Conservation (phyloP, 345 rosid genomes). For the Angophora floribunda region DNA sequence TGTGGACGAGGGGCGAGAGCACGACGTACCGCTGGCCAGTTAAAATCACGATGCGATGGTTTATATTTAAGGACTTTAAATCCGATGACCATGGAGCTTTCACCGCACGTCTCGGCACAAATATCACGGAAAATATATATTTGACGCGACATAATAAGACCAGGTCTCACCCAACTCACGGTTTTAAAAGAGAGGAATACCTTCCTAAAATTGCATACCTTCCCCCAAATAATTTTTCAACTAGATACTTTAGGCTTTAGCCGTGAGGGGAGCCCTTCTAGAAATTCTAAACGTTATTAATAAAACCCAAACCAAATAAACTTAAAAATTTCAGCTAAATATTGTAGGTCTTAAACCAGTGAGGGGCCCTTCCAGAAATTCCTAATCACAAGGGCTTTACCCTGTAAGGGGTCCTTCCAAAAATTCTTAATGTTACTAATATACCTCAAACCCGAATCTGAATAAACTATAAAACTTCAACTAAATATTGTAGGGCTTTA, state of each 20-base stretch:
- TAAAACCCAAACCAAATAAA: too few species aligned
- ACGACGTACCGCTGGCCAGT: background rate
- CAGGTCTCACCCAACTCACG: background rate
- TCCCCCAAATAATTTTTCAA: too few species aligned
- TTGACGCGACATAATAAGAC: background rate
- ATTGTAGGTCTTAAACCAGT: slow-evolving; percentile 12
- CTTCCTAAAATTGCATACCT: too few species aligned
- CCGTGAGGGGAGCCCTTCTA: too few species aligned
- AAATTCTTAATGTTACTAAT: too few species aligned
- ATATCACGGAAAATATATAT: background rate
- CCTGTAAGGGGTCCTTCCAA: too few species aligned
- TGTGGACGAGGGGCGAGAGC: background rate
- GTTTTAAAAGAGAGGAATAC: background rate
- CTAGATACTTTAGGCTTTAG: accelerated
- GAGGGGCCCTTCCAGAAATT: slow-evolving; percentile 29
- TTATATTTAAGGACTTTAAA: background rate
- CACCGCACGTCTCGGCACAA: background rate
- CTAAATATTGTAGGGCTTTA: slow-evolving; percentile 2
- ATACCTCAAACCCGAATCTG: too few species aligned
- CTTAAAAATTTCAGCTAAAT: accelerated
- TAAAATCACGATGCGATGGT: background rate
- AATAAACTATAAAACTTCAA: background rate
- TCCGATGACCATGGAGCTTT: background rate
- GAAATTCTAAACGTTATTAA: too few species aligned
- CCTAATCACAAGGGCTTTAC: too few species aligned